phyloP scores from a whole-genome alignment of 2,329 filamentous ascomycete species.

The Monosporascus sp. region DNA sequence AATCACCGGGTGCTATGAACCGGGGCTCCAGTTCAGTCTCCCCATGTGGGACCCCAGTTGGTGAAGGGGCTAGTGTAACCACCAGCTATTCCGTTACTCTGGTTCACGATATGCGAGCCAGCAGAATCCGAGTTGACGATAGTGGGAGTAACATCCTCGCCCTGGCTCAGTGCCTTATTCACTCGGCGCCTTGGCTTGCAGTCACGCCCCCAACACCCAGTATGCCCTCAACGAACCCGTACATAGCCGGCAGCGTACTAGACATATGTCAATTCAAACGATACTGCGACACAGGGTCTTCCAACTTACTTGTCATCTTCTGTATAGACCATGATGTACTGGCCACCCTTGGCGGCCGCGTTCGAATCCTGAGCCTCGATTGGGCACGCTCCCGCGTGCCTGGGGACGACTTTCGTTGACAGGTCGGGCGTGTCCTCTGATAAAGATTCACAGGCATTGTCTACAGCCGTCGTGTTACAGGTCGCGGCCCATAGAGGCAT shows the following conservation, averaged over 20 bases:
- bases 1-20: slow-evolving; percentile 39
- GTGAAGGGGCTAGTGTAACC: slow-evolving; percentile 33
- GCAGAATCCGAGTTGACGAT: slow-evolving; percentile 9
- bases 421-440: slow-evolving; percentile 35
- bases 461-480: slow-evolving; percentile 11
- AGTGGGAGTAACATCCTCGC: slow-evolving; percentile 14
- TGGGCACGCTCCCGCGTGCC: slow-evolving; percentile 27
- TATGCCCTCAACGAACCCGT: slow-evolving; percentile 3
- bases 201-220: slow-evolving; percentile 10
- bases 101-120: slow-evolving; percentile 3
- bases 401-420: slow-evolving; percentile 34
- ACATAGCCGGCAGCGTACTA: background rate
- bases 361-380: slow-evolving; percentile 33
- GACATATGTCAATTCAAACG: slow-evolving; percentile 2
- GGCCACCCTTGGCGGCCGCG: slow-evolving; percentile 33
- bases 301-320: slow-evolving; percentile 8
- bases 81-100: slow-evolving; percentile 17
- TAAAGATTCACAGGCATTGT: slow-evolving; percentile 32
- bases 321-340: slow-evolving; percentile 38
- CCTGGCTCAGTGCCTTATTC: slow-evolving; percentile 15
- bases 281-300: background rate
- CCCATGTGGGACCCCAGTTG: slow-evolving; percentile 41
- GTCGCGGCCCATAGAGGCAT: slow-evolving; percentile 23
- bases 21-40: slow-evolving; percentile 42
- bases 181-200: slow-evolving; percentile 15